Conservation (phyloP, 2,329 filamentous ascomycete species). For the Colletotrichum horii region DNA sequence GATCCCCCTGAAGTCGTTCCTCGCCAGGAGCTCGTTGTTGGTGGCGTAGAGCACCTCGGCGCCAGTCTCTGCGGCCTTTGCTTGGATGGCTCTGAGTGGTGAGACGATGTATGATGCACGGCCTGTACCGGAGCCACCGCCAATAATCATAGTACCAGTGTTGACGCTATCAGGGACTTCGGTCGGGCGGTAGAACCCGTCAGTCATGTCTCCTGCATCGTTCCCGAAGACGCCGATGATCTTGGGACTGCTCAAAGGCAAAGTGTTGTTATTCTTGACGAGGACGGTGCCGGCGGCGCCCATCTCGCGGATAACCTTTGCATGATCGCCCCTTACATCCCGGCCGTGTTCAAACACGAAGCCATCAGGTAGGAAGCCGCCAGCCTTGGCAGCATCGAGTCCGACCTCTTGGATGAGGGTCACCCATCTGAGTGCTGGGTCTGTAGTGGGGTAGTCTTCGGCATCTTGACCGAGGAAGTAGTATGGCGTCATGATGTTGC, state of each 20-base stretch:
- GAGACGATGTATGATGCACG: conserved; percentile 58
- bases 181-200: not conserved
- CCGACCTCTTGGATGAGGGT: not conserved
- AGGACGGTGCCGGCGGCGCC: conserved; percentile 67
- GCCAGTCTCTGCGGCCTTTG: conserved; percentile 43
- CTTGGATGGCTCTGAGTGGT: conserved; percentile 57
- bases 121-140: conserved; percentile 59
- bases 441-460: conserved; percentile 57
- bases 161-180: not conserved
- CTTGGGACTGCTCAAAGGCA: conserved; percentile 63
- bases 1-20: conserved; percentile 45
- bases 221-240: conserved; percentile 1
- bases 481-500: conserved; percentile 80
- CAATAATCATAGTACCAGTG: conserved; percentile 38
- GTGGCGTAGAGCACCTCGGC: conserved; percentile 42
- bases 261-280: conserved; percentile 70
- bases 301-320: conserved; percentile 59
- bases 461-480: conserved; percentile 79
- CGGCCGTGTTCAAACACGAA: conserved; percentile 43
- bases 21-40: conserved; percentile 37
- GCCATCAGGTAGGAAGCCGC: conserved; percentile 29
- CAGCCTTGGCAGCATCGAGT: conserved; percentile 8
- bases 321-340: conserved; percentile 60
- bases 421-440: conserved; percentile 30
- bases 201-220: conserved; percentile 24